Evolutionary conservation across 352 stramenopile genomes (phyloP).

Genomic region (Pythium dissimile): DNA sequence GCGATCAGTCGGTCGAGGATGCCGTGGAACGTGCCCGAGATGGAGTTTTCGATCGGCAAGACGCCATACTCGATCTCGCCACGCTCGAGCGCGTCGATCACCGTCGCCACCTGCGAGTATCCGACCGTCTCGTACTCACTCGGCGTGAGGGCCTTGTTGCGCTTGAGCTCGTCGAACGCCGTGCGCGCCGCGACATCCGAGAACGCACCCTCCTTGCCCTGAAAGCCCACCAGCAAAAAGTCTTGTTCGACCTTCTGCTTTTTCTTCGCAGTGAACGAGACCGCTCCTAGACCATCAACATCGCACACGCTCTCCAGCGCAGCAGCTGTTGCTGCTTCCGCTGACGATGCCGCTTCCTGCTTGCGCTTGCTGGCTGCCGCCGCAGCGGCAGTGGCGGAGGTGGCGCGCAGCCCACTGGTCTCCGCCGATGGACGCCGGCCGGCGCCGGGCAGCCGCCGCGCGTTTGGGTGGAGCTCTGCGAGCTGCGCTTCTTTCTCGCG

Average conservation of each 20-base stretch:
- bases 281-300: background rate
- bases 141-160: constrained; percentile 35
- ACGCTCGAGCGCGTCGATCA: constrained; percentile 56
- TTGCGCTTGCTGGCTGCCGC: constrained; percentile 22
- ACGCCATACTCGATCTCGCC: constrained; percentile 58
- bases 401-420: background rate
- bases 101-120: constrained; percentile 48
- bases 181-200: constrained; percentile 55
- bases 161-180: constrained; percentile 58
- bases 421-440: constrained; percentile 33
- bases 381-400: background rate
- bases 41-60: constrained; percentile 68
- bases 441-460: constrained; percentile 55
- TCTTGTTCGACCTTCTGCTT: constrained; percentile 24
- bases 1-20: constrained; percentile 63
- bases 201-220: constrained; percentile 71
- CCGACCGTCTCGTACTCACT: constrained; percentile 58
- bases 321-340: too few relatives aligned
- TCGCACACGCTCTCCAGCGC: background rate
- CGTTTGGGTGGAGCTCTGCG: constrained; percentile 42
- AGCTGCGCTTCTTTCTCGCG: constrained; percentile 60
- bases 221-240: constrained; percentile 63
- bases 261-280: background rate
- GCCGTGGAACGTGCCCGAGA: constrained; percentile 71
- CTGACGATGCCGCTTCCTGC: constrained; percentile 7